Evolutionary conservation across 2,329 filamentous ascomycete genomes (phyloP), one percentile per base, ranked within the genome.

Genomic region (Ophiostoma australiae): DNA sequence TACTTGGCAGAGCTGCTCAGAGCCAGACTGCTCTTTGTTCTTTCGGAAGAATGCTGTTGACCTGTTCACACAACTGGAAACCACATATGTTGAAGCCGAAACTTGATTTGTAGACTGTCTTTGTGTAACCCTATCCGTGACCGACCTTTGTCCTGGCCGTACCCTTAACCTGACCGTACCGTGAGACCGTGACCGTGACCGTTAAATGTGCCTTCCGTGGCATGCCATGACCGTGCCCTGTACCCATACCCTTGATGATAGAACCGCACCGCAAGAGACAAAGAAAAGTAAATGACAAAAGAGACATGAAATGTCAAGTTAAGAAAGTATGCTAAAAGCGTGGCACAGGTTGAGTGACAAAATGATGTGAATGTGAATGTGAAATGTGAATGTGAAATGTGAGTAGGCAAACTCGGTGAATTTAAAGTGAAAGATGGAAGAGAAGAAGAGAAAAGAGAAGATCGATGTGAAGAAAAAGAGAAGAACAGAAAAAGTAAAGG

Each of bases 161-260:
- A 13, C 8, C 58, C 27, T 61, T 15, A 5, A 31, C 58, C 23
- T 15, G 15, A 61, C 58, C 58, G 58, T 61, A 31, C 61, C 33
- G 33, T 63, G 58, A 31, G 52, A 63, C 58, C 58, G 31, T 63
- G 23, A 35, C 52, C 52, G n/a, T 58, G 11, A 58, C 52, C 52
- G 52, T 52, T 11, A 52, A 31, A 31, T 31, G 27, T n/a, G 15
- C 44, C 20, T 48, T 39, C 37, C 37, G 37, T 39, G 37, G 37
- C 37, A 39, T 20, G n/a, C 44, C 55, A 11, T 61, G 55, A 27
- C 58, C 58, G 5, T 61, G 10, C 55, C 61, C 58, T 31, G 44
- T 17, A 35, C 31, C 33, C 15, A 37, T 37, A 33, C 61, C 33
- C 17, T 37, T n/a, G 61, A 37, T 37, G 31, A 37, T n/a, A 17